phyloP scores from a whole-genome alignment of 2,329 filamentous ascomycete species.

The Neobulgaria alba region DNA sequence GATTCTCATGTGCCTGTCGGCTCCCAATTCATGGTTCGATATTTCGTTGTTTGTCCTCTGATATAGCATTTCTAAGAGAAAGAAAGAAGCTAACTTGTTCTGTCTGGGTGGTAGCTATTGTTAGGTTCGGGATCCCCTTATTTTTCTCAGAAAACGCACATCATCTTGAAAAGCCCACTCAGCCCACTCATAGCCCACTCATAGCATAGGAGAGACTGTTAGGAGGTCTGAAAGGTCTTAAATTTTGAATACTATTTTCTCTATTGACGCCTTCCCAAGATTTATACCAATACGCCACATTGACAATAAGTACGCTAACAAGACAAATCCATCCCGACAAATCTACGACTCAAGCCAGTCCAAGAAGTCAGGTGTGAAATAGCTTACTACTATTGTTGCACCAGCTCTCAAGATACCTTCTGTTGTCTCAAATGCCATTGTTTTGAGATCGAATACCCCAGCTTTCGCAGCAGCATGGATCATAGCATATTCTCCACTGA shows the following conservation, averaged over 20 bases:
- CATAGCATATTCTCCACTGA: conserved; percentile 96
- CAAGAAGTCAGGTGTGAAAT: conserved; percentile 79
- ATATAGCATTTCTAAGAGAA: too few relatives aligned
- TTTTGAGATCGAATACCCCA: conserved; percentile 89
- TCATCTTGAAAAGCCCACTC: too few relatives aligned
- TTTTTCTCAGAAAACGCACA: too few relatives aligned
- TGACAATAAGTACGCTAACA: neutral
- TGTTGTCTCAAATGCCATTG: conserved; percentile 90
- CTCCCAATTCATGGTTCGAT: too few relatives aligned
- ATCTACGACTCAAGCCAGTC: conserved; percentile 52
- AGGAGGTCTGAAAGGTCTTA: neutral
- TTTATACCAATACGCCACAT: conserved; percentile 6
- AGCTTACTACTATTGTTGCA: conserved; percentile 86
- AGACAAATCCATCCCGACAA: neutral
- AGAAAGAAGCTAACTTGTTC: too few relatives aligned
- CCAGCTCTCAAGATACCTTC: conserved; percentile 90
- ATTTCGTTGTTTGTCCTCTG: too few relatives aligned
- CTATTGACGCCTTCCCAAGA: conserved; percentile 6
- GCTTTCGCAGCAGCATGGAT: conserved; percentile 93
- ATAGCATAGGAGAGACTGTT: too few relatives aligned
- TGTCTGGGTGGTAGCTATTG: too few relatives aligned
- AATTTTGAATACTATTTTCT: neutral
- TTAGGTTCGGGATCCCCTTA: too few relatives aligned
- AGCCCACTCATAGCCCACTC: too few relatives aligned
- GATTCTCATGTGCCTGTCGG: too few relatives aligned